Evolutionary conservation across 2,329 filamentous ascomycete species (phyloP), one percentile per base, ranked within the genome.

Genomic region (Pleurostoma richardsiae): DNA sequence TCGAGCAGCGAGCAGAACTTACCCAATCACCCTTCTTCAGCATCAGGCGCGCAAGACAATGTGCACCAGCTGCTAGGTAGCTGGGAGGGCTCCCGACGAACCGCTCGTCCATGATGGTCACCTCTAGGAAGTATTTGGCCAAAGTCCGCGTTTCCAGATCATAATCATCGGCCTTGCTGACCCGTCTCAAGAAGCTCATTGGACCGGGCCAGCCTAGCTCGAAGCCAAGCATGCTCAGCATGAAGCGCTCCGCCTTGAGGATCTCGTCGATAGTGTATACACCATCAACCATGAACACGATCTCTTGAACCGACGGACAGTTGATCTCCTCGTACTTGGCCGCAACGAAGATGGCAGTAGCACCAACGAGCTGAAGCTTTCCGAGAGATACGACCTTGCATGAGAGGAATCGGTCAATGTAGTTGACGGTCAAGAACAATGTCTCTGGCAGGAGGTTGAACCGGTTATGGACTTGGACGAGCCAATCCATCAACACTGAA

Each of bases 261-360:
- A 99, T 92, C 71, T 97, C 94, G 48, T 96, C 91, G 11, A 81
- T 78, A 3, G 80, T 87, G 69, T 96, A 99, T 46, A 90, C 90
- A 40, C 84, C 81, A 63, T 99, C 94, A 39, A 99, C 94, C 92
- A 99, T 97, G 74, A 92, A 97, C 50, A 96, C 88, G 59, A 99
- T 95, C 73, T 99, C 94, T 51, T 87, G 81, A 27, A 99, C 83
- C 1, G 92, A 96, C 28, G 91, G 94, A 66, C 91, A 96, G 68
- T 96, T 95, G 73, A 99, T 96, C 71, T 99, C 94, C 68, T 99
- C 94, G 63, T 96, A 99, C 70, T 99, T 99, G 57, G 94, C 88
- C 10, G 94, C 94, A 50, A 99, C 85, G 59, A 97, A 91, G 55
- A 99, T 86, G 29, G 94, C 94, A 4, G 94, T 97, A 27, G 94